Evolutionary conservation across 2,329 filamentous ascomycete genomes (phyloP), one percentile per base, ranked within the genome.

Genomic region (Trichoderma endophyticum): DNA sequence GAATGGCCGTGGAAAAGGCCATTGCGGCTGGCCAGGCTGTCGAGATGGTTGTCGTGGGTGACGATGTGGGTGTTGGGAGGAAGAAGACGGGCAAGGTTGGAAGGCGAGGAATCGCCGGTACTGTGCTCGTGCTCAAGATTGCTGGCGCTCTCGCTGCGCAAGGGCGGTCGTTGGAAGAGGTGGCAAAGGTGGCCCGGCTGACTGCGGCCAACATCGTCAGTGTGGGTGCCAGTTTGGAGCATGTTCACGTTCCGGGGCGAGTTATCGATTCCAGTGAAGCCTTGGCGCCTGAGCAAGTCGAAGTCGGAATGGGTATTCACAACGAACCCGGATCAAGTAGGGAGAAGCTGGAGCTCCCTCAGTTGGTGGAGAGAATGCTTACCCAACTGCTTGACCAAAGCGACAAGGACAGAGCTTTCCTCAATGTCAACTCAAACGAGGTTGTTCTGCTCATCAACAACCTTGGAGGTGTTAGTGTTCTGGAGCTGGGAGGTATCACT

Each of bases 181-280:
- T 97, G 3, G 88, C 90, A 73, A 85, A 86, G 74, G 88, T 95
- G 12, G 94, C 94, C 7, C 86, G 90, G 77, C 82, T 94, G 64
- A 88, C 89, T 3, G 91, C 93, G 3, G 86, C 89, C 21, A 97
- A 97, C 79, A 83, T 95, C 7, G 92, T 97, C 39, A 94, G 92
- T 56, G 93, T 98, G 26, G 95, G 95, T 18, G 92, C 93, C 3
- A 95, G 93, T 68, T 83, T 98, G 56, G 91, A 92, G 74, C 95
- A 97, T 79, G 95, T 98, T n/a, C 95, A 98, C 79, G 93, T 98
- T 0, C 95, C 95, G 0, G 95, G 95, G 4, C 88, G 94, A 73
- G 87, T 84, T 1, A 79, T 84, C 7, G 87, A 89, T 74, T 86
- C 85, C 57, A 88, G 89, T 28, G 89, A 90, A 32, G 80, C 76